Conservation (phyloP, 495 filamentous ascomycete genomes). For the Amorphotheca resinae region DNA sequence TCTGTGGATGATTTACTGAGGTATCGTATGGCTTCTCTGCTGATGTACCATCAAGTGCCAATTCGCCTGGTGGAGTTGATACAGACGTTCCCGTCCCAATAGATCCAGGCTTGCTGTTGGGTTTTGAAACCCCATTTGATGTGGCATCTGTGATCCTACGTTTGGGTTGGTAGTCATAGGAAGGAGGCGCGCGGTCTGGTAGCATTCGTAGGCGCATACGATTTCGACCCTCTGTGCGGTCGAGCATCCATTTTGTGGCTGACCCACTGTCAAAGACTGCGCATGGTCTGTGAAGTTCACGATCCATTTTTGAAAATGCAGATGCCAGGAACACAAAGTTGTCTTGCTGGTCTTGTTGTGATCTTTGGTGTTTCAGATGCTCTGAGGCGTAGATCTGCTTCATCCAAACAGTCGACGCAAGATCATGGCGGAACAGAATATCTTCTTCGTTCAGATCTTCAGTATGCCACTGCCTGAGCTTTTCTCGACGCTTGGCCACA, state of each 20-base stretch:
- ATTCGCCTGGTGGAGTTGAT: background rate
- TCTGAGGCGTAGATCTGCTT: constrained; percentile 89
- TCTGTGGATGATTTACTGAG: constrained; percentile 5
- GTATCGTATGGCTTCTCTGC: constrained; percentile 3
- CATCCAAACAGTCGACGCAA: constrained; percentile 77
- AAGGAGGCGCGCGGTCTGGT: constrained; percentile 46
- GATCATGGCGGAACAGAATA: constrained; percentile 63
- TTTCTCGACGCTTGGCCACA: constrained; percentile 64
- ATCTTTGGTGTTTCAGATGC: constrained; percentile 77
- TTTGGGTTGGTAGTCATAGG: constrained; percentile 76
- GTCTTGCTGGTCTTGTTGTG: constrained; percentile 84
- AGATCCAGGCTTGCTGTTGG: constrained; percentile 26
- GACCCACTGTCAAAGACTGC: constrained; percentile 60
- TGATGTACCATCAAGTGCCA: constrained; percentile 13
- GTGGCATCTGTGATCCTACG: constrained; percentile 36
- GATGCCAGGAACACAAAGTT: constrained; percentile 62
- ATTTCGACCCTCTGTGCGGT: constrained; percentile 90
- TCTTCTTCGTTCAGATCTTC: constrained; percentile 57
- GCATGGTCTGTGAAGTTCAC: constrained; percentile 61
- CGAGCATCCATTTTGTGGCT: constrained; percentile 71
- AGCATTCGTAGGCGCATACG: constrained; percentile 84
- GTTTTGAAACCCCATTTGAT: constrained; percentile 22
- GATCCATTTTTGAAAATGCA: constrained; percentile 58
- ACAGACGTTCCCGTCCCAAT: constrained; percentile 1
- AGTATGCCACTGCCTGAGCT: constrained; percentile 60